Evolutionary conservation across 108 stramenopile genomes (phyloP), one percentile per base, ranked within the genome.

Genomic region (Cyclotella choctawhatcheeana): DNA sequence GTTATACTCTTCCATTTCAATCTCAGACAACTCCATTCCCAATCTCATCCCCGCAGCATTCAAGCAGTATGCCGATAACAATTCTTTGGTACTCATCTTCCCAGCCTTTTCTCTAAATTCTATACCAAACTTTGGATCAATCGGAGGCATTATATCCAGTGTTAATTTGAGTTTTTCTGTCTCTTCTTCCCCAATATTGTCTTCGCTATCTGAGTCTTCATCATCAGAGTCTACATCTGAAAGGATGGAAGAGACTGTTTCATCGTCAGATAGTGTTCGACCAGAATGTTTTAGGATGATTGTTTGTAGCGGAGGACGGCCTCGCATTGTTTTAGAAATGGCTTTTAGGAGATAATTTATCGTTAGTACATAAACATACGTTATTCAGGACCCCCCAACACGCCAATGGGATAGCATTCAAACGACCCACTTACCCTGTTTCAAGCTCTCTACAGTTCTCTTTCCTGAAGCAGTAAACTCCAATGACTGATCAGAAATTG

Each of bases 111-210:
- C 68, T 22, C 44, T 67, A n/a, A 90, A 70, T 45, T 88, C 85
- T 16, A 63, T 72, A 0, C 80, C 86, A 69, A 89, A 90, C 63
- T 88, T 89, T 27, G 83, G 64, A 68, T 94, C 89, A 17, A 94
- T 80, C 5, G 93, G 93, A 31, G 93, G 93, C 18, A 90, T 52
- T 25, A 83, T 79, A 71, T 94, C 89, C 45, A 87, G 61, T 18
- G 79, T 83, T 5, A 94, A 56, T 12, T 32, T 62, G 17, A 87
- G 62, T 54, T 70, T 76, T 53, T 24, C 44, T 12, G 58, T 45
- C 37, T 73, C 80, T 3, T 79, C 84, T 22, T 85, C 83, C 0
- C 82, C 86, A 5, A 87, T 86, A 3, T 85, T 82, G 4, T 87
- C 87, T 5, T 88, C 86, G 2, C 86, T 84, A 3, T 89, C 88